Percentiles rank a stretch among this genome's conserved stretches.
phyloP scores from a whole-genome alignment of 495 filamentous ascomycete species.

The Evernia prunastri region DNA sequence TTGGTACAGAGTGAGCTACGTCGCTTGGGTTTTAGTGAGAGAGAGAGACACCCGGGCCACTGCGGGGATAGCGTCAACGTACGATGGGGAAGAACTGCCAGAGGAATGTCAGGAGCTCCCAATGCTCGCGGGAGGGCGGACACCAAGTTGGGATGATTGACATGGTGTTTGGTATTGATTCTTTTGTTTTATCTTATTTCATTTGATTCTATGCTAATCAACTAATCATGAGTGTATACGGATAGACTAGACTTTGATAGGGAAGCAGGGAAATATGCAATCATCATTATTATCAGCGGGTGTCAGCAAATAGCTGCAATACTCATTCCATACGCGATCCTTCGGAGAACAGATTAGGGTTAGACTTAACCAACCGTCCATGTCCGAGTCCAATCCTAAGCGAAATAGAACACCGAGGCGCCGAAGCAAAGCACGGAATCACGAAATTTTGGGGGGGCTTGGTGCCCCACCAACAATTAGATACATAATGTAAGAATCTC shows the following conservation, averaged over 20 bases:
- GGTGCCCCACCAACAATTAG: neutral
- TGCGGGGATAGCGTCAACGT: conserved; percentile 14
- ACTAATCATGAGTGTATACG: neutral
- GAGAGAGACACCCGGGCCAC: conserved; percentile 4
- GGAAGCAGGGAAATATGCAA: neutral
- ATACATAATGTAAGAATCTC: neutral
- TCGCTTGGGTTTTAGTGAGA: conserved; percentile 14
- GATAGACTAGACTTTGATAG: neutral
- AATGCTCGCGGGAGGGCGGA: conserved; percentile 45
- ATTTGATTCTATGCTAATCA: too few relatives aligned
- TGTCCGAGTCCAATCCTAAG: neutral
- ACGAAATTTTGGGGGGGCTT: conserved; percentile 1
- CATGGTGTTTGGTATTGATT: conserved; percentile 23
- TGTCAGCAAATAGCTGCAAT: too few relatives aligned
- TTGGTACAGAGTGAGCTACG: conserved; percentile 52
- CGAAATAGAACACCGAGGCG: too few relatives aligned
- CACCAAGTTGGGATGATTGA: conserved; percentile 37
- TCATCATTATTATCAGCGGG: too few relatives aligned
- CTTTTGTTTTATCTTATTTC: neutral
- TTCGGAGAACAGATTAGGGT: neutral
- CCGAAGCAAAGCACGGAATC: too few relatives aligned
- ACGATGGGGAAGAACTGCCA: conserved; percentile 47
- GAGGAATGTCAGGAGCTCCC: conserved; percentile 36
- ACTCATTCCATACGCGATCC: neutral
- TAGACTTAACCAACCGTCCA: neutral